Evolutionary conservation across 2,329 filamentous ascomycete genomes (phyloP), one percentile per base, ranked within the genome.

Genomic region (Talaromyces sp.): DNA sequence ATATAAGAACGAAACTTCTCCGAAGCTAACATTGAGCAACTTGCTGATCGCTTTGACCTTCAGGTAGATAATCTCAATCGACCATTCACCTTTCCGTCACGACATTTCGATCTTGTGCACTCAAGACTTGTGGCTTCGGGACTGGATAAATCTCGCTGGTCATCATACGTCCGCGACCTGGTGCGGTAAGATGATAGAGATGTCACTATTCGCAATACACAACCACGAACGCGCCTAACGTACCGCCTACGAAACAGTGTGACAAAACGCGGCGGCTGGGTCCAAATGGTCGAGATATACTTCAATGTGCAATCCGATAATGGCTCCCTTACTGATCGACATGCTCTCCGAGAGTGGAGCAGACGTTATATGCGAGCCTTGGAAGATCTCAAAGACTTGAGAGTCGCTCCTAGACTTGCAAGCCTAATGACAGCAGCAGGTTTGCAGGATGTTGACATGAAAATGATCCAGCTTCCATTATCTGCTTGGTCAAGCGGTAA

Each of bases 251-350:
- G 15, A 21, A 50, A 50, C 55, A 73, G 71, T 62, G 70, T 72
- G 1, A 76, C 92, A 62, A 87, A 84, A 53, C 87, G 85, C 5
- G 88, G 86, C 2, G 91, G 92, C 1, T 96, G 91, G 90, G 82
- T 89, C 60, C 91, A 96, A 68, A 86, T 96, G 81, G 83, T 89
- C n/a, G 92, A 96, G 69, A 83, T 92, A 65, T 91, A 95, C 67
- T 87, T 87, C 71, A 90, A 91, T 63, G 85, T 89, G 25, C 92
- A 96, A 70, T 96, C 90, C 0, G 85, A 93, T 64, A 95, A 89
- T 66, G 91, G 91, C 5, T 85, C 84, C n/a, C 75, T 94, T 65
- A 86, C 84, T 10, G 80, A 86, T 53, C 81, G 81, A 54, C 82
- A 89, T 69, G 87, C 85, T 1, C 77, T 91, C 53, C 71, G 77